Evolutionary conservation across 2,329 filamentous ascomycete genomes (phyloP).

Genomic region (Fulvia fulva): DNA sequence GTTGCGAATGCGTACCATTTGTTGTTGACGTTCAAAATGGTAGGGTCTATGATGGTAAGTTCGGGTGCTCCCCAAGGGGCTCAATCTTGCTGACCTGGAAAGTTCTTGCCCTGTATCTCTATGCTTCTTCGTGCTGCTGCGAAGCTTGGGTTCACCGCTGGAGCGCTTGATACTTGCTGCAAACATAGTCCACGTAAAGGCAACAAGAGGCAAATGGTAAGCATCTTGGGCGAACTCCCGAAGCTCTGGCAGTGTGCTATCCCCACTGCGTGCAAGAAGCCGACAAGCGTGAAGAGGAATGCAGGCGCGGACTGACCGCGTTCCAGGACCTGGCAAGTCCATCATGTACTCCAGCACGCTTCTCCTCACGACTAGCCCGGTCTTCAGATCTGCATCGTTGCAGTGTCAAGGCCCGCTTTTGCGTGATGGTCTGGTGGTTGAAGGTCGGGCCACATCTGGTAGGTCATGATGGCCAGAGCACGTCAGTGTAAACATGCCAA

Average conservation of each 20-base stretch:
- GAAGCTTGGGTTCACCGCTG: background rate
- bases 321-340: conserved; percentile 5
- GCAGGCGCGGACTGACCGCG: conserved; percentile 1
- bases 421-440: conserved; percentile 6
- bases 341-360: conserved; percentile 5
- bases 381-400: background rate
- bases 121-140: background rate
- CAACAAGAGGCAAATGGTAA: background rate
- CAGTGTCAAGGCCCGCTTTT: conserved; percentile 1
- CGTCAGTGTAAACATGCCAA: background rate
- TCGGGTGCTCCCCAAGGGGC: background rate
- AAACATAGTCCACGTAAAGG: background rate
- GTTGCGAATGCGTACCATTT: conserved; percentile 40
- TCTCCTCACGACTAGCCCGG: background rate
- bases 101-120: conserved; percentile 40
- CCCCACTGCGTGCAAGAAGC: background rate
- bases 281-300: background rate
- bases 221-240: background rate
- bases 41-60: conserved; percentile 31
- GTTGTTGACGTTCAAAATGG: conserved; percentile 31
- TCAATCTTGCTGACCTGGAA: conserved; percentile 36
- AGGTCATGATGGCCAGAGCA: background rate
- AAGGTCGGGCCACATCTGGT: conserved; percentile 1
- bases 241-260: background rate
- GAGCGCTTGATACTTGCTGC: background rate